Conservation (phyloP, 139 green algal genomes). For the Diplosphaera chodatii region DNA sequence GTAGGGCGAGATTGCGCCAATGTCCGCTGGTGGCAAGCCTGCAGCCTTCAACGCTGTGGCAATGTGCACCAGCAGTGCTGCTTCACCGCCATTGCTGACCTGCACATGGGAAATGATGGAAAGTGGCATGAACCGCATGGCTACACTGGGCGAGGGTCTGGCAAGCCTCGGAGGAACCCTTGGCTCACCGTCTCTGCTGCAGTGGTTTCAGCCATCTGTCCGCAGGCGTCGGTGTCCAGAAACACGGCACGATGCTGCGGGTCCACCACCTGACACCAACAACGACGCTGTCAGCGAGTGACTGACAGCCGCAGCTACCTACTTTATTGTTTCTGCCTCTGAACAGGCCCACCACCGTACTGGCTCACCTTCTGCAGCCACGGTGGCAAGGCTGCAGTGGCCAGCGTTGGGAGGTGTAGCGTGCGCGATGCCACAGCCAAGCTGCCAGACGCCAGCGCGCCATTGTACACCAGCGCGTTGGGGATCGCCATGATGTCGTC, state of each 20-base stretch:
- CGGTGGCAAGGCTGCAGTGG: background rate
- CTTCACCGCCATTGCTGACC: slow-evolving; percentile 72
- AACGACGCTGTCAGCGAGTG: too few relatives aligned
- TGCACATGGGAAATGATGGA: too few relatives aligned
- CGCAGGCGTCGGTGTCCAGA: slow-evolving; percentile 63
- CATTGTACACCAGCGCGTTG: slow-evolving; percentile 84
- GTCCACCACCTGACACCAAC: slow-evolving; percentile 46
- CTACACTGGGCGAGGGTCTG: too few relatives aligned
- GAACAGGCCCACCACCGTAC: too few relatives aligned
- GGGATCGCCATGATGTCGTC: slow-evolving; percentile 74
- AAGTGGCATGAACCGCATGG: too few relatives aligned
- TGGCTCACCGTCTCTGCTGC: slow-evolving; percentile 27
- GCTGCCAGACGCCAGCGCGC: slow-evolving; percentile 58
- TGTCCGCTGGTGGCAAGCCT: slow-evolving; percentile 31
- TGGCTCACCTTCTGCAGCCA: slow-evolving; percentile 28
- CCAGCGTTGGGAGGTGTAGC: slow-evolving; percentile 34
- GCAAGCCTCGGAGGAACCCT: too few relatives aligned
- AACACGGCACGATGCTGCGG: slow-evolving; percentile 64
- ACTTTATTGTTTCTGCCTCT: too few relatives aligned
- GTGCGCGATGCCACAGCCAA: slow-evolving; percentile 35
- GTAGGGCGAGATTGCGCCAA: slow-evolving; percentile 86
- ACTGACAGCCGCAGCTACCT: too few relatives aligned
- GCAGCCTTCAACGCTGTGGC: slow-evolving; percentile 35
- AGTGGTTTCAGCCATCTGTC: slow-evolving; percentile 21
- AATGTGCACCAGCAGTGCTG: slow-evolving; percentile 40